phyloP scores from a whole-genome alignment of 1,139 yeast species.

The Taphrina betulina region DNA sequence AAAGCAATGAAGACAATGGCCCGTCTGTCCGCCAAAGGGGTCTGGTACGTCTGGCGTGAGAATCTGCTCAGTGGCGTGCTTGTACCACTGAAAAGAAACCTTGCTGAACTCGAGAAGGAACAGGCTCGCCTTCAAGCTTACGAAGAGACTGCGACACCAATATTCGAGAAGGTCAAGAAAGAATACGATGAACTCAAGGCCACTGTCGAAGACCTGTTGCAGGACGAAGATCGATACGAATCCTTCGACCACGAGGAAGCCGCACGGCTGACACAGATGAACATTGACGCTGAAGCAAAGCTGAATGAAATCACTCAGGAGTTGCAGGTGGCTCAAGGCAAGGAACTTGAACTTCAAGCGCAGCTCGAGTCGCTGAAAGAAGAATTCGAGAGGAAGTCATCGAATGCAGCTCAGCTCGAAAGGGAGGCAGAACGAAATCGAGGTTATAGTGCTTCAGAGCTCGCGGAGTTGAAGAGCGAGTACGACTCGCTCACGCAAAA shows the following conservation, averaged over 20 bases:
- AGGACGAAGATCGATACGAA: constrained; percentile 18
- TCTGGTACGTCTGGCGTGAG: constrained; percentile 63
- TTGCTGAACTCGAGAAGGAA: constrained; percentile 36
- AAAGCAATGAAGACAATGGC: constrained; percentile 54
- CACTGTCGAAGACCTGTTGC: constrained; percentile 41
- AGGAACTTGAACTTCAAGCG: constrained; percentile 1
- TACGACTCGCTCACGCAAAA: constrained; percentile 24
- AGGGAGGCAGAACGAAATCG: constrained; percentile 34
- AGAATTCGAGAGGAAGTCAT: constrained; percentile 1
- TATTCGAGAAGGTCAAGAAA: constrained; percentile 38
- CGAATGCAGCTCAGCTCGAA: constrained; percentile 36
- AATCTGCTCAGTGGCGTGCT: constrained; percentile 51
- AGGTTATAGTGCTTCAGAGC: constrained; percentile 45
- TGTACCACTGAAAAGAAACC: constrained; percentile 46
- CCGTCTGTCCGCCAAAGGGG: constrained; percentile 53
- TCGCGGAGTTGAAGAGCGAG: constrained; percentile 51
- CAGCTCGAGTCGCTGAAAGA: constrained; percentile 4
- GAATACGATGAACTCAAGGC: constrained; percentile 42
- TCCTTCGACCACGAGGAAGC: constrained; percentile 37
- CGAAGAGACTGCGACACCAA: constrained; percentile 44
- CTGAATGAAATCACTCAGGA: constrained; percentile 28
- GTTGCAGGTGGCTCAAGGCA: constrained; percentile 13
- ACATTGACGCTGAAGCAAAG: constrained; percentile 35
- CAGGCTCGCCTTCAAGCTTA: constrained; percentile 37
- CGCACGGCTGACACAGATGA: constrained; percentile 33